Evolutionary conservation across 176 grass and related monocot species (phyloP).

Genomic region (Hyparrhenia diplandra): DNA sequence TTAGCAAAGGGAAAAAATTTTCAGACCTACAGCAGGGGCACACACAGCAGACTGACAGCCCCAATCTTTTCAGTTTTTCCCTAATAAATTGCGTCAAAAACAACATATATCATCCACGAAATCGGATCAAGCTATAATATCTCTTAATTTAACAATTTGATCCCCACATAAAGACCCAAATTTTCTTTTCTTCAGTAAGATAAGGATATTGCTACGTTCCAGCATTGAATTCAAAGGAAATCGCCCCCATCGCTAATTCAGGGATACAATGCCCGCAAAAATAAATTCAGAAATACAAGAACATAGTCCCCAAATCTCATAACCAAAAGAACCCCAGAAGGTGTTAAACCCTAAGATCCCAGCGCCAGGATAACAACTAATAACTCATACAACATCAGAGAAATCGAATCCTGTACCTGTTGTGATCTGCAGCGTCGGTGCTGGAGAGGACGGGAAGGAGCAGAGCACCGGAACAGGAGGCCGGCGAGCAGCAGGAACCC

Average conservation of each 20-base stretch:
- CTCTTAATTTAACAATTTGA: background rate
- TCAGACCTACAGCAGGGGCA: background rate
- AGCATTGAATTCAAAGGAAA: background rate
- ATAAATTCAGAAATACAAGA: background rate
- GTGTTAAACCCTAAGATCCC: background rate
- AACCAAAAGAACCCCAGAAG: background rate
- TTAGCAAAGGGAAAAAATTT: background rate
- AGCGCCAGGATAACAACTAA: background rate
- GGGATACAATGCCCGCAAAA: background rate
- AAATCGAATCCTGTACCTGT: slow-evolving; percentile 37
- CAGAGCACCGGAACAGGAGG: slow-evolving; percentile 55
- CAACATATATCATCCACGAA: background rate
- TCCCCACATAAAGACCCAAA: background rate
- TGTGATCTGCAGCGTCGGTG: background rate
- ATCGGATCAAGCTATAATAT: background rate
- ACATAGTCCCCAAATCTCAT: background rate
- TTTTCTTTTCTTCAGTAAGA: background rate
- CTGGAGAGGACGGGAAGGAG: slow-evolving; percentile 29
- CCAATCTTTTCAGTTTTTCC: background rate
- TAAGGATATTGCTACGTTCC: background rate
- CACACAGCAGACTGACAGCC: background rate
- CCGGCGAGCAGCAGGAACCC: slow-evolving; percentile 49
- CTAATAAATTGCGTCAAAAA: background rate
- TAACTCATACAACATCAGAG: background rate
- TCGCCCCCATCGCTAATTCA: background rate